These are phyloP conservation scores for Buxus sempervirens DNA, from an alignment of 164 flowering plant species.

Conservation along the genomic window DNA sequence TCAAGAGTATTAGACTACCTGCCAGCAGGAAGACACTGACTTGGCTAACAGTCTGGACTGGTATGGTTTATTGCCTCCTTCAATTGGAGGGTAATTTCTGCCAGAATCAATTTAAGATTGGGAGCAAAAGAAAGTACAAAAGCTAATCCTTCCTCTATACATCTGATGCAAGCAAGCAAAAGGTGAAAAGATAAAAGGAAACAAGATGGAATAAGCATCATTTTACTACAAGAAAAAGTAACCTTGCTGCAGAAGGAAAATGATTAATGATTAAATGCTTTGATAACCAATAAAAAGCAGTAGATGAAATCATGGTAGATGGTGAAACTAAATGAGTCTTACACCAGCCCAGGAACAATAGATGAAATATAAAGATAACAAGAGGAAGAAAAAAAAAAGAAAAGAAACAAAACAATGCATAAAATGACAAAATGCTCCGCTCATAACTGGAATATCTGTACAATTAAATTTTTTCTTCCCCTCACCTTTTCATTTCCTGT, in stretches of 20 bases:
- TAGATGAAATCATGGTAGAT: neutral
- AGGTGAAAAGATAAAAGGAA: constrained; percentile 3
- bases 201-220: constrained; percentile 16
- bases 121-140: neutral
- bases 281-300: neutral
- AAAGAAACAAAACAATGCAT: constrained; percentile 4
- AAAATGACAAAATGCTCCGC: constrained; percentile 5
- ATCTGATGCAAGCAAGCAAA: neutral
- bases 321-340: neutral
- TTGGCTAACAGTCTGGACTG: too few species aligned
- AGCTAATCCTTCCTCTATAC: neutral
- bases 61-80: too few species aligned
- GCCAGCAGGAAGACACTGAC: neutral
- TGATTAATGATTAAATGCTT: constrained; percentile 8
- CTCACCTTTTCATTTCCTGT: neutral
- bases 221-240: constrained; percentile 9
- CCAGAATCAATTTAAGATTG: too few species aligned
- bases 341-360: neutral
- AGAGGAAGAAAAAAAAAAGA: neutral
- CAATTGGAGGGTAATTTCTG: too few species aligned
- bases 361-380: neutral
- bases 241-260: constrained; percentile 9
- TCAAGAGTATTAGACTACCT: too few species aligned
- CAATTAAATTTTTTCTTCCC: constrained; percentile 1
- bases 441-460: constrained; percentile 12